Percentiles rank a stretch among this genome's conserved stretches.
phyloP scores from a whole-genome alignment of 768 basidiomycete species.

The Mycena capillaripes region DNA sequence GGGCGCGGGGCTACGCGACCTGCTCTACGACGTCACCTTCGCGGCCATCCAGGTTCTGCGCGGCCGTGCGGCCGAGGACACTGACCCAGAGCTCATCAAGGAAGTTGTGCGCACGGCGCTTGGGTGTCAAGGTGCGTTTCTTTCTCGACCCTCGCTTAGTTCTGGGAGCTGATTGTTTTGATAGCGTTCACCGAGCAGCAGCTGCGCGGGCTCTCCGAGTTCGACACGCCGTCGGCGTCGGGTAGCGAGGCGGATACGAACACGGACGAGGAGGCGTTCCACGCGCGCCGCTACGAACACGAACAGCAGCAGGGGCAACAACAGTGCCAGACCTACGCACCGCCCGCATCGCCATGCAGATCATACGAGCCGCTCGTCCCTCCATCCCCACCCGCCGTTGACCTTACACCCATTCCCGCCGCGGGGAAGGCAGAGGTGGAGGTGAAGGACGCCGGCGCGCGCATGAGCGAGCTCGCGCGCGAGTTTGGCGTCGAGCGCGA shows the following conservation, averaged over 20 bases:
- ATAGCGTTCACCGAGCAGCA: conserved; percentile 79
- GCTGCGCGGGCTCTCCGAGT: conserved; percentile 38
- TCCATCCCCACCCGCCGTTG: background rate
- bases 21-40: conserved; percentile 67
- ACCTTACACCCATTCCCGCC: conserved; percentile 15
- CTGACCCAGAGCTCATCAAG: conserved; percentile 60
- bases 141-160: background rate
- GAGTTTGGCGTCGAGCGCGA: conserved; percentile 84
- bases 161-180: conserved; percentile 1
- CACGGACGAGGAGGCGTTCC: conserved; percentile 35
- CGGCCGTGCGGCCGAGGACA: conserved; percentile 58
- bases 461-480: conserved; percentile 66
- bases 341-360: conserved; percentile 21
- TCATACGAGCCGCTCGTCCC: conserved; percentile 7
- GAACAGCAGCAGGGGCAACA: background rate
- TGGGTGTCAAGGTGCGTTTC: conserved; percentile 68
- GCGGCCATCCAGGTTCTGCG: conserved; percentile 73
- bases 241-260: conserved; percentile 15
- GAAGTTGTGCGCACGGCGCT: conserved; percentile 61
- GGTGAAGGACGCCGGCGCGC: conserved; percentile 48
- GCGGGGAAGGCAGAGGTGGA: background rate
- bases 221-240: conserved; percentile 26
- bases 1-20: conserved; percentile 72
- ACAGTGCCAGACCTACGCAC: conserved; percentile 32
- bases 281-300: conserved; percentile 20